Conservation (phyloP, 225 moss, liverwort and hornwort genomes). For the Anthoceros angustus region DNA sequence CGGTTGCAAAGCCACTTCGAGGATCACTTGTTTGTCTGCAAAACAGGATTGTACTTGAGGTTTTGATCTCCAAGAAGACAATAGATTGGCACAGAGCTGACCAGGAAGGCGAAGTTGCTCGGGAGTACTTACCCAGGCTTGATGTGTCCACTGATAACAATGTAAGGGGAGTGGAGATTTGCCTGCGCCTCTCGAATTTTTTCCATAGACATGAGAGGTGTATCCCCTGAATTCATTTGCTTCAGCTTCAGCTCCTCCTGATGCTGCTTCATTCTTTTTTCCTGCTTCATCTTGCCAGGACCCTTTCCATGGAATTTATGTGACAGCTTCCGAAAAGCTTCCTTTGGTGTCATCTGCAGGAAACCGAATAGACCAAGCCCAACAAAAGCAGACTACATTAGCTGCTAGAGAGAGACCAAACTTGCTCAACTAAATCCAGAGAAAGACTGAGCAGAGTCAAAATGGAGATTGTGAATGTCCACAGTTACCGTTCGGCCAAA, state of each 20-base stretch:
- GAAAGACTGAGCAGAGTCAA: background rate
- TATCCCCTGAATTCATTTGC: slow-evolving; percentile 98
- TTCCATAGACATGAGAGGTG: slow-evolving; percentile 99
- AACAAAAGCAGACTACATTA: background rate
- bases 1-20: slow-evolving; percentile 95
- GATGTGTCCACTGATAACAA: slow-evolving; percentile 98
- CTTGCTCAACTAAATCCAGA: slow-evolving; percentile 5
- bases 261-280: slow-evolving; percentile 90
- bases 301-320: slow-evolving; percentile 99
- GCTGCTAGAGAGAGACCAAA: background rate
- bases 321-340: slow-evolving; percentile 97
- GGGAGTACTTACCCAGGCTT: slow-evolving; percentile 60
- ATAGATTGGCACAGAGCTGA: background rate
- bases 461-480: slow-evolving; percentile 5
- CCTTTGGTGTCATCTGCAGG: slow-evolving; percentile 96
- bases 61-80: background rate
- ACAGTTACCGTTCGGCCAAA: slow-evolving; percentile 75
- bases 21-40: slow-evolving; percentile 93
- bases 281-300: slow-evolving; percentile 99
- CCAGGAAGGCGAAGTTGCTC: background rate
- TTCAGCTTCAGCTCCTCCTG: slow-evolving; percentile 94
- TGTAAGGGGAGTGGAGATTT: slow-evolving; percentile 74
- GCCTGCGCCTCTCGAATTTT: slow-evolving; percentile 98
- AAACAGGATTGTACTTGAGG: background rate
- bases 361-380: background rate